These are phyloP conservation scores for Rhododendron vialii DNA, from an alignment of 148 eudicot species.

Conservation along the genomic window DNA sequence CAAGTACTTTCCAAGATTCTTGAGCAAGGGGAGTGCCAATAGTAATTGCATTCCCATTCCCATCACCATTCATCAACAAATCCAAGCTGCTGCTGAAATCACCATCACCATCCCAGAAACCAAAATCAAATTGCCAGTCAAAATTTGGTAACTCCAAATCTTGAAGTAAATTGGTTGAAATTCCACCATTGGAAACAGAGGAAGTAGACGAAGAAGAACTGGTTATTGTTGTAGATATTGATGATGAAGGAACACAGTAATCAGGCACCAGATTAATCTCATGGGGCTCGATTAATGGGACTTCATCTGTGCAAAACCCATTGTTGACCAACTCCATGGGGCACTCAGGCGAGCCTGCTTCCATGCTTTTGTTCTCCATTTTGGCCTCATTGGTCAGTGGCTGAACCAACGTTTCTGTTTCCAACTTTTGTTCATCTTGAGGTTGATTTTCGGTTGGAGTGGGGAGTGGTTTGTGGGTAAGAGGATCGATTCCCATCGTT, in stretches of 20 bases:
- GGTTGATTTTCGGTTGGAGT: slow-evolving; percentile 10
- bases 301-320: slow-evolving; percentile 50
- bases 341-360: slow-evolving; percentile 1
- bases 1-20: slow-evolving; percentile 6
- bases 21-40: slow-evolving; percentile 3
- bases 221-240: slow-evolving; percentile 9
- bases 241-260: slow-evolving; percentile 9
- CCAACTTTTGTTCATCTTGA: slow-evolving; percentile 11
- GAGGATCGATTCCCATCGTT: slow-evolving; percentile 61
- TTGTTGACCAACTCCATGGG: slow-evolving; percentile 14
- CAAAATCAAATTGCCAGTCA: slow-evolving; percentile 29
- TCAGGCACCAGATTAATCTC: slow-evolving; percentile 26
- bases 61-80: slow-evolving; percentile 11
- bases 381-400: not conserved
- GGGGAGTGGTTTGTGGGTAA: slow-evolving; percentile 48
- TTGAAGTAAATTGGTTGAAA: slow-evolving; percentile 18
- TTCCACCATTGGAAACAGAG: slow-evolving; percentile 13
- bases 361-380: slow-evolving; percentile 12
- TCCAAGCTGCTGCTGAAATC: slow-evolving; percentile 27
- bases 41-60: not conserved
- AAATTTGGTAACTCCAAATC: slow-evolving; percentile 26
- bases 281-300: slow-evolving; percentile 44
- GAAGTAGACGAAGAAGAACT: slow-evolving; percentile 12
- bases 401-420: slow-evolving; percentile 8
- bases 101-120: slow-evolving; percentile 33